Percentiles rank a stretch among this genome's conserved stretches.
Conservation (phyloP, 805 yeast genomes). For the Saccharomycopsis sp. region DNA sequence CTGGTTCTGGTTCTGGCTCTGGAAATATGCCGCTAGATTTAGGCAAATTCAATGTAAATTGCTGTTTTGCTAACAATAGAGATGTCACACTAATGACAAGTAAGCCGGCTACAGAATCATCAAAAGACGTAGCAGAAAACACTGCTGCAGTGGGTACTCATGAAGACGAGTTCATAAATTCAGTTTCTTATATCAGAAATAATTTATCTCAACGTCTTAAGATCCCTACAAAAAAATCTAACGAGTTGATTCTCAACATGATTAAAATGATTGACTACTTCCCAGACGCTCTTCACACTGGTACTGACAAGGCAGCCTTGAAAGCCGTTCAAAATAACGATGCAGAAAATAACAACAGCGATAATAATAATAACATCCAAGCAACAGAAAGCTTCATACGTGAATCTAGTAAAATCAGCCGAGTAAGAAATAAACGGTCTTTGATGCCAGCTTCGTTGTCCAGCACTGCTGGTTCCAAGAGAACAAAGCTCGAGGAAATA, state of each 20-base stretch:
- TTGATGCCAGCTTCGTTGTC: background rate
- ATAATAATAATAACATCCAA: slow-evolving; percentile 9
- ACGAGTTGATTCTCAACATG: slow-evolving; percentile 1
- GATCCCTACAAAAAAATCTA: background rate
- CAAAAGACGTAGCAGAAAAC: background rate
- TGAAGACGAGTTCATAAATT: background rate
- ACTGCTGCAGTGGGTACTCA: background rate
- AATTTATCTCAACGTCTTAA: background rate
- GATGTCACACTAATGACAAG: background rate
- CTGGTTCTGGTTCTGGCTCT: too few relatives aligned
- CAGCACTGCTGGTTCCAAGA: background rate
- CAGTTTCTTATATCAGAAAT: background rate
- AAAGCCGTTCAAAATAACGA: slow-evolving; percentile 3
- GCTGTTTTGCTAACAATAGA: slow-evolving; percentile 3
- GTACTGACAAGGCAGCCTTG: background rate
- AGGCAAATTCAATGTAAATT: background rate
- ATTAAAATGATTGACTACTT: background rate
- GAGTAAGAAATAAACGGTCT: background rate
- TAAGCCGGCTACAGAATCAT: background rate
- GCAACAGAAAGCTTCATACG: slow-evolving; percentile 11
- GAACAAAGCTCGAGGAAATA: background rate
- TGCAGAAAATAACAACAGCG: background rate
- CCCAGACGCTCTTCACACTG: background rate
- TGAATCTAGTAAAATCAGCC: background rate
- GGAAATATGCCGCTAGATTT: background rate